A percentile compares a stretch with the other conserved stretches of the same genome.
phyloP scores from a whole-genome alignment of 192 early-diverging fungal species.

The Coemansia sp. region DNA sequence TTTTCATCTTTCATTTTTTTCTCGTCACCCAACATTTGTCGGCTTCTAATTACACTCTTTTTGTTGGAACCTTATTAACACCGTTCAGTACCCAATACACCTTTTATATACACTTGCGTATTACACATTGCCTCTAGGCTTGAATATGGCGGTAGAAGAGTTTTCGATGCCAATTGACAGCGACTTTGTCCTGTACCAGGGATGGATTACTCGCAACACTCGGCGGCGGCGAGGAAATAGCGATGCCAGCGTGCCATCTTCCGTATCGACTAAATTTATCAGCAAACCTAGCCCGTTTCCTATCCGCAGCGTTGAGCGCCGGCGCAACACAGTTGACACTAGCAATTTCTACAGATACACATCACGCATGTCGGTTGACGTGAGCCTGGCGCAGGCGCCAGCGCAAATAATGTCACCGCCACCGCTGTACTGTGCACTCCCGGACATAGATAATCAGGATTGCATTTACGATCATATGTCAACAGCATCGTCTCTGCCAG shows the following conservation, averaged over 20 bases:
- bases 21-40: not conserved
- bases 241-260: constrained; percentile 21
- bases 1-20: constrained; percentile 4
- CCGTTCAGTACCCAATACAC: not conserved
- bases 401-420: not conserved
- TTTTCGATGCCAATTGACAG: constrained; percentile 32
- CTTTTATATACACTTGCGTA: not conserved
- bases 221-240: constrained; percentile 38
- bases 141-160: constrained; percentile 13
- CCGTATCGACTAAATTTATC: constrained; percentile 10
- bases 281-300: not conserved
- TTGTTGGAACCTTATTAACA: not conserved
- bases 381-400: not conserved
- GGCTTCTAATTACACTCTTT: not conserved
- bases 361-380: not conserved
- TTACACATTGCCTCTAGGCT: not conserved
- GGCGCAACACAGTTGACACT: constrained; percentile 42
- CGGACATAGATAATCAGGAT: not conserved
- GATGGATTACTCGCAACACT: constrained; percentile 29
- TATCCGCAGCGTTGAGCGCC: constrained; percentile 10
- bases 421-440: not conserved
- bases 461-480: not conserved
- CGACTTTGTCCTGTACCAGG: constrained; percentile 38
- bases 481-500: constrained; percentile 2
- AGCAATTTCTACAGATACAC: constrained; percentile 7